phyloP scores from a whole-genome alignment of 192 early-diverging fungal genomes.

The Coemansia sp. region DNA sequence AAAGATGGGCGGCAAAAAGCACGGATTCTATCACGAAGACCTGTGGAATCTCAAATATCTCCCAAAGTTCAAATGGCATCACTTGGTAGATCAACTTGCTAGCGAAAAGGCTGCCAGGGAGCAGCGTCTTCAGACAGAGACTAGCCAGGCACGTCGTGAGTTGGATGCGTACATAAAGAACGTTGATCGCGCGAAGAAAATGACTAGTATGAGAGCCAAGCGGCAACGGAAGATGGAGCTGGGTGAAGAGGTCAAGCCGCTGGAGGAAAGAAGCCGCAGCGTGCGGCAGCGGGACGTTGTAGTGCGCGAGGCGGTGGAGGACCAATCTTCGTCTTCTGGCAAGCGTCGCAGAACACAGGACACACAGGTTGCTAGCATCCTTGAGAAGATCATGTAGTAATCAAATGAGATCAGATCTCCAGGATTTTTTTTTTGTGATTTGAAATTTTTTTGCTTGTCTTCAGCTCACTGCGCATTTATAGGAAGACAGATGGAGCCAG shows the following conservation, averaged over 20 bases:
- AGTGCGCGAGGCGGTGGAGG: slow-evolving; percentile 43
- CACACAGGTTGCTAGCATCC: slow-evolving; percentile 6
- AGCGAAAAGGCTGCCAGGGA: slow-evolving; percentile 73
- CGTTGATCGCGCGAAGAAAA: slow-evolving; percentile 87
- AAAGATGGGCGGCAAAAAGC: slow-evolving; percentile 84
- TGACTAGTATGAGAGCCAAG: slow-evolving; percentile 72
- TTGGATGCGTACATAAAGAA: slow-evolving; percentile 84
- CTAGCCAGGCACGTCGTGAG: slow-evolving; percentile 81
- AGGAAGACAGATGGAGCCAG: not conserved
- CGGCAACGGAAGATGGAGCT: slow-evolving; percentile 44
- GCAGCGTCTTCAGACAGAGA: slow-evolving; percentile 80
- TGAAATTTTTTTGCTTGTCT: not conserved
- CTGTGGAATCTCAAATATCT: slow-evolving; percentile 98
- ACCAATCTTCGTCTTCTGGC: not conserved
- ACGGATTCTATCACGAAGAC: slow-evolving; percentile 85
- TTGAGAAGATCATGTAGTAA: slow-evolving; percentile 18
- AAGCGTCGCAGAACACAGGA: slow-evolving; percentile 20
- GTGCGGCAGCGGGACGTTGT: slow-evolving; percentile 69
- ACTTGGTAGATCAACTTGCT: slow-evolving; percentile 89
- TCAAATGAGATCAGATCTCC: not conserved
- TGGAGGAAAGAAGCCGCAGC: slow-evolving; percentile 42
- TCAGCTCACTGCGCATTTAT: not conserved
- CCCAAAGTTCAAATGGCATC: slow-evolving; percentile 94
- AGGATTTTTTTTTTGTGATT: not conserved
- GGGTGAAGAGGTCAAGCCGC: slow-evolving; percentile 46